phyloP scores from a whole-genome alignment of 257 asterid species.

The Lycium ferocissimum region DNA sequence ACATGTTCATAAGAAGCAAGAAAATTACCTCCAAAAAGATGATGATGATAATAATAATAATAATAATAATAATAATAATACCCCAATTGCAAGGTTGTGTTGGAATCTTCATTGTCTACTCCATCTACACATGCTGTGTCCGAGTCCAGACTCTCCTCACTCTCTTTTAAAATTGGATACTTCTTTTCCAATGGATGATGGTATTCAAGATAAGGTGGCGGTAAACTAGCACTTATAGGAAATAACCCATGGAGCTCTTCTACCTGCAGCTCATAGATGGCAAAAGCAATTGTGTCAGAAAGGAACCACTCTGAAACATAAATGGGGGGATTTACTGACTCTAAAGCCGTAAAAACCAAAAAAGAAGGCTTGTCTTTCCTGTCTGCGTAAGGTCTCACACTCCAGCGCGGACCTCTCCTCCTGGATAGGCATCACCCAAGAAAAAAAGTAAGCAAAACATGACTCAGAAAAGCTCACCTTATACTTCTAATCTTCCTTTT shows the following conservation, averaged over 20 bases:
- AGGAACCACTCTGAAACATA: neutral
- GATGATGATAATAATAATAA: neutral
- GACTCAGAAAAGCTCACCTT: neutral
- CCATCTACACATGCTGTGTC: conserved; percentile 50
- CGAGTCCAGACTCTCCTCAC: conserved; percentile 50
- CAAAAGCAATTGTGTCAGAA: conserved; percentile 1
- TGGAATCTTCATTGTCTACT: conserved; percentile 59
- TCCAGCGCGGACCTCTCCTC: conserved; percentile 59
- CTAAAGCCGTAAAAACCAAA: neutral
- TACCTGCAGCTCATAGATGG: conserved; percentile 42
- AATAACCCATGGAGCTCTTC: conserved; percentile 47
- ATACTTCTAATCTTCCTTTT: conserved; percentile 8
- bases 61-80: conserved; percentile 26
- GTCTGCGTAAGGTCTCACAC: conserved; percentile 55
- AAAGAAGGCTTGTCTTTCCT: conserved; percentile 44
- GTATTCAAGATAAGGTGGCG: conserved; percentile 47
- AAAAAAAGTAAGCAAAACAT: neutral
- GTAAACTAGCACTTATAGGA: conserved; percentile 34
- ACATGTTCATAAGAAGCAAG: neutral
- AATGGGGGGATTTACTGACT: conserved; percentile 25
- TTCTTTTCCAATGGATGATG: conserved; percentile 31
- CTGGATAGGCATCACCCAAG: conserved; percentile 42
- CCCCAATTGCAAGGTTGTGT: conserved; percentile 65
- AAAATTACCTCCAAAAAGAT: neutral
- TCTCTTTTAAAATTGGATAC: conserved; percentile 37